These are phyloP conservation scores for Diaporthe australafricana DNA, from an alignment of 2,329 filamentous ascomycete genomes.

Conservation along the genomic window DNA sequence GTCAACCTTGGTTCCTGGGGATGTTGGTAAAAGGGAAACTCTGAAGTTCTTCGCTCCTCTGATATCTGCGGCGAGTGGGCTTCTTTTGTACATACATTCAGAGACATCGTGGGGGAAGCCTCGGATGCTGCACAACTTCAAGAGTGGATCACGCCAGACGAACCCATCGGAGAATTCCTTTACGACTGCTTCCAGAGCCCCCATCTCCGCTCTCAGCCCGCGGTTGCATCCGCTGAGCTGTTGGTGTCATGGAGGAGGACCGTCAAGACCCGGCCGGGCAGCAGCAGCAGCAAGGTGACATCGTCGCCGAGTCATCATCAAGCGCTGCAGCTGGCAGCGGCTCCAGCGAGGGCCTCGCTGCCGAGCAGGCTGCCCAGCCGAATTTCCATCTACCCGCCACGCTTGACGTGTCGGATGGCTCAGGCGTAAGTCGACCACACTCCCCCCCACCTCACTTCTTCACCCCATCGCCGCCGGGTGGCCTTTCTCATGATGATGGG, in stretches of 20 bases:
- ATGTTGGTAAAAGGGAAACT: neutral
- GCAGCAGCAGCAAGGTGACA: neutral
- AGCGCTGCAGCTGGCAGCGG: neutral
- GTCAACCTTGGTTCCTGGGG: neutral
- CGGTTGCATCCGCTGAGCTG: neutral
- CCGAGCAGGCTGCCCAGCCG: neutral
- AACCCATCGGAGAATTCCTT: neutral
- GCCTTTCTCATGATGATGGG: neutral
- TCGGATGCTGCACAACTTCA: neutral
- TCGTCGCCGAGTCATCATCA: slow-evolving; percentile 17
- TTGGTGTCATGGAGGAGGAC: slow-evolving; percentile 17
- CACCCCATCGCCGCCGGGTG: neutral
- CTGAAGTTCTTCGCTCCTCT: neutral
- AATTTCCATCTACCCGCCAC: slow-evolving; percentile 16
- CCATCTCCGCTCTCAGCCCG: neutral
- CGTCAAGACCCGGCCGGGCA: neutral
- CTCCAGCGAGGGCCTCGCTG: slow-evolving; percentile 6
- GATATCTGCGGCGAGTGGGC: neutral
- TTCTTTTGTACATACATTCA: neutral
- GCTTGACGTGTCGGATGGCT: slow-evolving; percentile 31
- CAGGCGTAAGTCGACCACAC: slow-evolving; percentile 13
- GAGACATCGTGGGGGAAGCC: neutral
- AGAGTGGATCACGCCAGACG: slow-evolving; percentile 1
- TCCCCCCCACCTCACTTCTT: too few species aligned
- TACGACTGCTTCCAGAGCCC: neutral